Evolutionary conservation across 2,329 filamentous ascomycete genomes (phyloP).

Genomic region (Venturia carpophila): DNA sequence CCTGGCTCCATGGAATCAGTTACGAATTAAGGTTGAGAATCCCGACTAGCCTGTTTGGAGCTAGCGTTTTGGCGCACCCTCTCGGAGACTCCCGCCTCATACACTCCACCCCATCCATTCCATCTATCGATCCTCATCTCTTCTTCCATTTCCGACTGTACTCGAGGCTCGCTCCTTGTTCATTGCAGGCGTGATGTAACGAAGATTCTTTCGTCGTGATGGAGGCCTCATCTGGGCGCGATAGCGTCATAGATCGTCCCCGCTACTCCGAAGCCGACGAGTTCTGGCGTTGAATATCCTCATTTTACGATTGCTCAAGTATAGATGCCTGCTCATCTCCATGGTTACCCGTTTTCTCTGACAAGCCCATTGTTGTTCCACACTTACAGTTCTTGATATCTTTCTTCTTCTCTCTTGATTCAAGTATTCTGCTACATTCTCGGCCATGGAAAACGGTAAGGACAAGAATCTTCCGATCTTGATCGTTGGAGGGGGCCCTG

Average conservation of each 20-base stretch:
- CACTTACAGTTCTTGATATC: no score
- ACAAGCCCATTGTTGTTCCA: neutral
- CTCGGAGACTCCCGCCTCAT: neutral
- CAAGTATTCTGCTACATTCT: no score
- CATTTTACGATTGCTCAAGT: neutral
- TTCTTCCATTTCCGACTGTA: neutral
- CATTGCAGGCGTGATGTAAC: no score
- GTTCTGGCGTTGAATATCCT: neutral
- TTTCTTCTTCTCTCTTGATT: no score
- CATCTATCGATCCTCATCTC: neutral
- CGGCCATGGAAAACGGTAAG: neutral
- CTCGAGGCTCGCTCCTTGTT: no score
- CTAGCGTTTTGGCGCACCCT: neutral
- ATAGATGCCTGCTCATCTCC: neutral
- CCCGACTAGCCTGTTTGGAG: neutral
- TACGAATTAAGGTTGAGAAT: no score
- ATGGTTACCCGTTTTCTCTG: neutral
- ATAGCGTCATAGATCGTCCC: conserved; percentile 10
- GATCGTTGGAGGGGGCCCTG: conserved; percentile 35
- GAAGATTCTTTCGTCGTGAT: neutral
- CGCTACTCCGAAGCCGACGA: neutral
- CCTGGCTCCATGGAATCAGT: no score
- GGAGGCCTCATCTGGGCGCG: neutral
- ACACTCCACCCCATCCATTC: neutral
- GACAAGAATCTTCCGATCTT: conserved; percentile 23